A percentile compares a stretch with the other conserved stretches of the same genome.
These are phyloP conservation scores for Mycoemilia scoparia DNA, from an alignment of 192 early-diverging fungal genomes.

Conservation along the genomic window DNA sequence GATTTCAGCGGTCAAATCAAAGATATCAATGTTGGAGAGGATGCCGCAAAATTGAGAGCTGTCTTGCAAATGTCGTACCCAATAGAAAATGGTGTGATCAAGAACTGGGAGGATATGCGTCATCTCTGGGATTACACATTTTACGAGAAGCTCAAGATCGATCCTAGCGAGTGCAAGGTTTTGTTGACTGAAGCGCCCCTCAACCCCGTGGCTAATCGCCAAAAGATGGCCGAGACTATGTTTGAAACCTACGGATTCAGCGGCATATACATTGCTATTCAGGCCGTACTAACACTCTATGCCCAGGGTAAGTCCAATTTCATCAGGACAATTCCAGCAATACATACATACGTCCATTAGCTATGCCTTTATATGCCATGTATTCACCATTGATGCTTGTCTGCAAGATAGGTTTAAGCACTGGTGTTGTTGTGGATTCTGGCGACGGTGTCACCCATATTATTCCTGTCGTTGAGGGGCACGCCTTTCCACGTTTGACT, in stretches of 20 bases:
- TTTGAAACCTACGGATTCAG: slow-evolving; percentile 94
- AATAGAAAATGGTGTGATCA: slow-evolving; percentile 96
- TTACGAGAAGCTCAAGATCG: slow-evolving; percentile 73
- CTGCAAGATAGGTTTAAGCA: too few species aligned
- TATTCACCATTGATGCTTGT: too few species aligned
- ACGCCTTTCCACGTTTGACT: slow-evolving; percentile 73
- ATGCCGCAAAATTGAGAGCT: slow-evolving; percentile 71
- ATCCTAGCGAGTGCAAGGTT: slow-evolving; percentile 78
- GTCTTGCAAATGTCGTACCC: slow-evolving; percentile 94
- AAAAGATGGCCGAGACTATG: slow-evolving; percentile 88
- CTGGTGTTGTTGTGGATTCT: slow-evolving; percentile 95
- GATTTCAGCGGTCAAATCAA: slow-evolving; percentile 39
- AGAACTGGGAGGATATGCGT: slow-evolving; percentile 94
- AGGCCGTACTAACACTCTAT: slow-evolving; percentile 92
- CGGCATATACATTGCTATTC: slow-evolving; percentile 85
- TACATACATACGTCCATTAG: too few species aligned
- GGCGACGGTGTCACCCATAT: slow-evolving; percentile 99
- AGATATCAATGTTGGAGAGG: slow-evolving; percentile 97
- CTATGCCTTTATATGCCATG: too few species aligned
- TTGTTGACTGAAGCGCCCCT: slow-evolving; percentile 91
- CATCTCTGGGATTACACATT: slow-evolving; percentile 99
- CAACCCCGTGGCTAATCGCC: slow-evolving; percentile 83
- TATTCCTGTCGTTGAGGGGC: slow-evolving; percentile 96
- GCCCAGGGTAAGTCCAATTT: slow-evolving; percentile 97
- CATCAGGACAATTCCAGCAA: too few species aligned